Conservation (phyloP, 2,329 filamentous ascomycete genomes). For the Rachicladosporium sp. region DNA sequence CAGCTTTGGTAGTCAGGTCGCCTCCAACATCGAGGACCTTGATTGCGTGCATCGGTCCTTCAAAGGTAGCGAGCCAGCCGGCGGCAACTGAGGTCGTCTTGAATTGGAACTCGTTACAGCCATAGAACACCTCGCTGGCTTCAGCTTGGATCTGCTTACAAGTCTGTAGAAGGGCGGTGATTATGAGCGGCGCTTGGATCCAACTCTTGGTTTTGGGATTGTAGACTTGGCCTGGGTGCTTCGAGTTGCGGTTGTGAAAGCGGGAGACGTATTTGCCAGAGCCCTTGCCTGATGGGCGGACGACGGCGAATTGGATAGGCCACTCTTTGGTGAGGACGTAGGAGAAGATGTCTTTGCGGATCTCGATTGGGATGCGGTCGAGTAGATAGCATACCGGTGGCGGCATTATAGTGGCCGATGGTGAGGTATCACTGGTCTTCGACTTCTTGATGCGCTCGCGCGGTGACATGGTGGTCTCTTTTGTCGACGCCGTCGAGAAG, state of each 20-base stretch:
- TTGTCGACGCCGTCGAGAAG: background rate
- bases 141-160: conserved; percentile 8
- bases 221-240: background rate
- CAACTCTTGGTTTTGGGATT: background rate
- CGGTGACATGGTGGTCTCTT: too few species aligned
- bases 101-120: conserved; percentile 4
- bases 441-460: too few species aligned
- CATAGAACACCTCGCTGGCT: conserved; percentile 7
- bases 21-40: too few species aligned
- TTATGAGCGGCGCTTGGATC: conserved; percentile 1
- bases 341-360: conserved; percentile 8
- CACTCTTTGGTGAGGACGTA: conserved; percentile 5
- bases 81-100: background rate
- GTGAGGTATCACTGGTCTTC: background rate
- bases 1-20: too few species aligned
- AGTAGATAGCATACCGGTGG: background rate
- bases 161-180: conserved; percentile 5
- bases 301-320: conserved; percentile 1
- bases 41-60: too few species aligned
- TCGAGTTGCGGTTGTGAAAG: background rate
- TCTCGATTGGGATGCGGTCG: conserved; percentile 6
- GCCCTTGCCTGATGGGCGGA: background rate
- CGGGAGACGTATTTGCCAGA: background rate
- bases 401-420: too few species aligned
- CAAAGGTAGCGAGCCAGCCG: too few species aligned